Evolutionary conservation across 192 early-diverging fungal species (phyloP), one percentile per base, ranked within the genome.

Genomic region (Backusella liffmaniae): DNA sequence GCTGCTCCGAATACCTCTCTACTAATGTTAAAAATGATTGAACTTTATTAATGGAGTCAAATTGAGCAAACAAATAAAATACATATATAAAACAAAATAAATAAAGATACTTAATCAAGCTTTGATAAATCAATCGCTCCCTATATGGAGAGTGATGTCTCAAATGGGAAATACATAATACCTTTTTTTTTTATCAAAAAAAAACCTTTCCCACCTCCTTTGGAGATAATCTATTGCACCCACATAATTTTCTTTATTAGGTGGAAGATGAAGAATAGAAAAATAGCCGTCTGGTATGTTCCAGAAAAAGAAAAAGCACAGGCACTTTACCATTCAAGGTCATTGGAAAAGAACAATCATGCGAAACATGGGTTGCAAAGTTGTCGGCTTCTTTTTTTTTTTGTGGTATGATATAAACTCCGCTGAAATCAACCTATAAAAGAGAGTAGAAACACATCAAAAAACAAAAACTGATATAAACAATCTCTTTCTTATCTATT

Each of bases 141-240:
- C 53, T 44, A 18, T 26, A 56, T 56, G 8, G 18, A 21, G 53
- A n/a, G n/a, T 3, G 2, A 23, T 23, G n/a, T 9, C 53, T 56
- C 53, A 56, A 56, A 56, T 56, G 53, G 51, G 49, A 56, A 56
- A 56, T 56, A 26, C 53, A 56, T 56, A 56, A 56, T 23, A 56
- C 53, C 23, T 56, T 56, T 56, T 56, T 21, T 21, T 21, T n/a
- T n/a, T 5, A 18, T 51, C 16, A 21, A 18, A 16, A 53, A 6
- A 53, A 23, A 56, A 12, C 21, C 21, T 56, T 56, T n/a, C 1
- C n/a, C n/a, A n/a, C 15, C 42, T 44, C 12, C 42, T 16, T 44
- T 44, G 8, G 39, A 41, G 8, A 41, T 41, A 41, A 53, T 53
- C 18, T 23, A 29, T 62, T 39, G 37, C 37, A 39, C 37, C 37